Evolutionary conservation across 352 stramenopile genomes (phyloP).

Genomic region (Phytopythium boreale): DNA sequence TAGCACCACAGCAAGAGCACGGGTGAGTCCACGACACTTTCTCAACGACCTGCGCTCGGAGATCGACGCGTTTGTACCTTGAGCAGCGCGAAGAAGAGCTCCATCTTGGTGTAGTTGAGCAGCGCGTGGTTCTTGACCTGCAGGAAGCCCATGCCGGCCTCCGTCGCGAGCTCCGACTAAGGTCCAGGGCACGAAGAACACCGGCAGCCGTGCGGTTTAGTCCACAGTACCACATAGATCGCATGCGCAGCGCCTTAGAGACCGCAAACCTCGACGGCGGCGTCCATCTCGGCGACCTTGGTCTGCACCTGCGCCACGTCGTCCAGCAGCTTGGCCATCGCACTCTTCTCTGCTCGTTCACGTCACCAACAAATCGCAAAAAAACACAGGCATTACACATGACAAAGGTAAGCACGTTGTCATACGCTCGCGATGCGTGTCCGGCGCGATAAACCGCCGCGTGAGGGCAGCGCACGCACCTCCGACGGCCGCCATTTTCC

Average conservation of each 20-base stretch:
- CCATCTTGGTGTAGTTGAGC: slow-evolving; percentile 85
- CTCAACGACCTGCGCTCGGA: background rate
- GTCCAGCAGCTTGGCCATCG: slow-evolving; percentile 50
- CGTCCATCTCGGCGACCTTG: slow-evolving; percentile 47
- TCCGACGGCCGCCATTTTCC: background rate
- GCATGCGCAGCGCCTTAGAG: background rate
- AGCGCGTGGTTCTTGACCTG: slow-evolving; percentile 89
- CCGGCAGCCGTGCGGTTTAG: background rate
- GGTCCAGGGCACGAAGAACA: slow-evolving; percentile 2
- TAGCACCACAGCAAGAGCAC: background rate
- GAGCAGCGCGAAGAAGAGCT: slow-evolving; percentile 82
- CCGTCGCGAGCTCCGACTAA: slow-evolving; percentile 57
- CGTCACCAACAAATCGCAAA: background rate
- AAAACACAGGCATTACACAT: too few species aligned
- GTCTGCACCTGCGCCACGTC: slow-evolving; percentile 51
- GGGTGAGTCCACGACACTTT: background rate
- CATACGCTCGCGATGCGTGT: background rate
- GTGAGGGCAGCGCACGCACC: background rate
- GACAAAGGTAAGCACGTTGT: background rate
- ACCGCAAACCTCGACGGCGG: slow-evolving; percentile 36
- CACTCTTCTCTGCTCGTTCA: slow-evolving; percentile 26
- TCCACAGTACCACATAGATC: background rate
- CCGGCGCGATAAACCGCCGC: background rate
- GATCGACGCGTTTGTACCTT: slow-evolving; percentile 35
- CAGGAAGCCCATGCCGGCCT: slow-evolving; percentile 71